Percentiles rank a stretch among this genome's conserved stretches.
These are phyloP conservation scores for Pseudodiploospora longispora DNA, from an alignment of 2,329 filamentous ascomycete species.

Conservation along the genomic window DNA sequence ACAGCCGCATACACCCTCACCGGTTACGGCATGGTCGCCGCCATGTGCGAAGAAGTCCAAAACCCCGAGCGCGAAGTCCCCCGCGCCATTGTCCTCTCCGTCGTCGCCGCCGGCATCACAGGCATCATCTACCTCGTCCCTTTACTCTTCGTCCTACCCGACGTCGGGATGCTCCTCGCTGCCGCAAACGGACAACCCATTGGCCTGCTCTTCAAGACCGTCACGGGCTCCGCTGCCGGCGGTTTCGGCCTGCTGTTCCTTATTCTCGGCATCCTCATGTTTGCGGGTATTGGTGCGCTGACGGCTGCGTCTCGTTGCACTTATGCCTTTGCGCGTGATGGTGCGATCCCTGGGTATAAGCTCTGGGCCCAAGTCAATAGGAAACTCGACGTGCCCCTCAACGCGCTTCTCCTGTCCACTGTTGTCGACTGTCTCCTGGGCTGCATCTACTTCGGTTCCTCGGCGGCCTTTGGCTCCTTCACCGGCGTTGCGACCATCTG, in stretches of 20 bases:
- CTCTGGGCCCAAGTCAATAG: slow-evolving; percentile 60
- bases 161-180: slow-evolving; percentile 52
- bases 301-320: slow-evolving; percentile 69
- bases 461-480: slow-evolving; percentile 71
- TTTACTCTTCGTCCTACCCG: slow-evolving; percentile 67
- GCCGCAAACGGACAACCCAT: slow-evolving; percentile 70
- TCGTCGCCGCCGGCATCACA: slow-evolving; percentile 56
- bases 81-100: slow-evolving; percentile 59
- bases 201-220: slow-evolving; percentile 65
- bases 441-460: slow-evolving; percentile 71
- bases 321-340: slow-evolving; percentile 68
- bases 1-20: slow-evolving; percentile 32
- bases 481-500: slow-evolving; percentile 76
- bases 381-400: slow-evolving; percentile 60
- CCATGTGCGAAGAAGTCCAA: slow-evolving; percentile 55
- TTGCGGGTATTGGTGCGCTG: slow-evolving; percentile 66
- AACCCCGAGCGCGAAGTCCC: slow-evolving; percentile 54
- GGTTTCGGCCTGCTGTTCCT: slow-evolving; percentile 71
- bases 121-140: slow-evolving; percentile 60
- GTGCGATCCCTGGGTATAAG: slow-evolving; percentile 61
- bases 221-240: slow-evolving; percentile 62
- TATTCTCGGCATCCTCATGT: slow-evolving; percentile 68
- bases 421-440: slow-evolving; percentile 63
- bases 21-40: slow-evolving; percentile 44
- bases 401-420: slow-evolving; percentile 60